These are phyloP conservation scores for Lactarius trivialis DNA, from an alignment of 768 basidiomycete species.

Conservation along the genomic window DNA sequence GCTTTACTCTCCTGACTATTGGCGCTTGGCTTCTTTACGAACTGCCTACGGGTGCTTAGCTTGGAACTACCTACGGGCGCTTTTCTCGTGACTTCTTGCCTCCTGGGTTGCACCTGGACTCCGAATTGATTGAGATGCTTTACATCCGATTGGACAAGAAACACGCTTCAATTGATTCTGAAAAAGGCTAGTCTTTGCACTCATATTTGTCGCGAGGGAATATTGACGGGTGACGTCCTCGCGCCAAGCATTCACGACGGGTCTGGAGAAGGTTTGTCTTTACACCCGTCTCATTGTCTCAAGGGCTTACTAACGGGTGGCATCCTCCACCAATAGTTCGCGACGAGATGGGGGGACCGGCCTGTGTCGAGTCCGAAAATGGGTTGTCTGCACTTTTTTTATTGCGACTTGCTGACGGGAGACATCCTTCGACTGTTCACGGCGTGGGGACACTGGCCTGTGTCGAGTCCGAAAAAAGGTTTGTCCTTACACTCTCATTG, in stretches of 20 bases:
- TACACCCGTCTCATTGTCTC: not conserved
- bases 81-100: not conserved
- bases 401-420: not conserved
- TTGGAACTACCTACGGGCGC: not conserved
- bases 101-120: not conserved
- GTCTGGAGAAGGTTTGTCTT: not conserved
- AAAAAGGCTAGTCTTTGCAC: not conserved
- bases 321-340: not conserved
- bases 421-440: too few species aligned
- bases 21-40: not conserved
- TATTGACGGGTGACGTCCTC: not conserved
- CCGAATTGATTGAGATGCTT: not conserved
- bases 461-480: not conserved
- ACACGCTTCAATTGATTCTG: not conserved
- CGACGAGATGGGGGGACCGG: not conserved
- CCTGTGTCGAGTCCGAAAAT: too few species aligned
- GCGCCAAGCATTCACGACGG: not conserved
- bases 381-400: not conserved
- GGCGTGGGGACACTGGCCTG: not conserved
- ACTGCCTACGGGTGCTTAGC: conserved; percentile 4
- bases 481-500: not conserved
- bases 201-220: not conserved
- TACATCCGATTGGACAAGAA: not conserved
- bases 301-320: not conserved
- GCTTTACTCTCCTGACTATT: too few species aligned